phyloP scores from a whole-genome alignment of 2,329 filamentous ascomycete genomes.

The Beauveria sp. region DNA sequence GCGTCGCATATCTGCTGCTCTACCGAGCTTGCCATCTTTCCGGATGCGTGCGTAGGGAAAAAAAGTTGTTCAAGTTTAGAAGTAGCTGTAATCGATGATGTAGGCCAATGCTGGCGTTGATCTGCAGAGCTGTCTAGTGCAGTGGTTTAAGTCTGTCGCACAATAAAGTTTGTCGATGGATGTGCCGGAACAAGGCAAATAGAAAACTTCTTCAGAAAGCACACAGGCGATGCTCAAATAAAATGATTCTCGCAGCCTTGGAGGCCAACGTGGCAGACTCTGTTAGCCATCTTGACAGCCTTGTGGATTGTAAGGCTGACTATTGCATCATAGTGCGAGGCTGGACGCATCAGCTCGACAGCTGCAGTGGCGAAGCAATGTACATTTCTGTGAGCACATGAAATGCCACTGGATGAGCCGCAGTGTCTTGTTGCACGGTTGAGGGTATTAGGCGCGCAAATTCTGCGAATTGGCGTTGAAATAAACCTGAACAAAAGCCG shows the following conservation, averaged over 20 bases:
- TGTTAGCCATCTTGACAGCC: background rate
- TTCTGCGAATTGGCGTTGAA: no score
- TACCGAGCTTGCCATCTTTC: slow-evolving; percentile 21
- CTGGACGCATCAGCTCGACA: background rate
- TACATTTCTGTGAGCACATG: background rate
- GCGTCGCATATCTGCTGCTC: slow-evolving; percentile 32
- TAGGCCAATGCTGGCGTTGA: background rate
- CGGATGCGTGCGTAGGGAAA: background rate
- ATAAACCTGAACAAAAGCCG: no score
- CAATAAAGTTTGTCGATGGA: background rate
- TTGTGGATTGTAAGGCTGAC: background rate
- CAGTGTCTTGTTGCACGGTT: background rate
- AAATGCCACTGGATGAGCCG: background rate
- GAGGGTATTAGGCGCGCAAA: background rate
- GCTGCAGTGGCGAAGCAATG: background rate
- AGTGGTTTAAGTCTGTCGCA: no score
- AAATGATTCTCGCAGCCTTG: background rate
- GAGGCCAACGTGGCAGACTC: background rate
- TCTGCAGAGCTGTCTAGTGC: background rate
- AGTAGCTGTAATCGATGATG: background rate
- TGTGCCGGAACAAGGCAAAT: background rate
- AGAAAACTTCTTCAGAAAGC: background rate
- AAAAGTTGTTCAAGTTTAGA: no score
- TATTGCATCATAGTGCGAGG: background rate
- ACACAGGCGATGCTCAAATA: background rate